Evolutionary conservation across 805 yeast genomes (phyloP), one percentile per base, ranked within the genome.

Genomic region (Wickerhamia fluorescens): DNA sequence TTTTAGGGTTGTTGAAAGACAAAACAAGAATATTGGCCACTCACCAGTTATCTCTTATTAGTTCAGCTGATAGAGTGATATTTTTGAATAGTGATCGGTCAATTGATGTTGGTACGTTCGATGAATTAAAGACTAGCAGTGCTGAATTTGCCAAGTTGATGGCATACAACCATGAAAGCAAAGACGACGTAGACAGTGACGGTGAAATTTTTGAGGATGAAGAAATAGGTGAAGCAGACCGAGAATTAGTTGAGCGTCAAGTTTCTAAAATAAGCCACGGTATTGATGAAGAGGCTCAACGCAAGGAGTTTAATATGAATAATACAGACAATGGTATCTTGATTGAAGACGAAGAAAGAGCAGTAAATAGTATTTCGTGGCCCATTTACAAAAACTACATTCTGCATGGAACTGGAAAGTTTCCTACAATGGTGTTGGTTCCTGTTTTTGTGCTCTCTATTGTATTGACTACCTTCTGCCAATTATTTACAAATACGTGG

Each of bases 11-110:
- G 16, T 48, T 86, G 35, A 55, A 58, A 23, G 52, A 55, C 12
- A 73, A 69, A 43, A 86, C 95, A 0, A 66, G 92, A 42, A 44
- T 86, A 7, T 61, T 85, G 44, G 94, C 94, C 2, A 86, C 95
- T 0, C 95, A 85, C 51, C 94, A 86, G 49, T 59, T 86, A 28
- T 73, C 85, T 5, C 60, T 85, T 35, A 70, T 85, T 36, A 73
- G 72, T 13, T 56, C 67, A 31, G 92, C 94, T 11, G 85, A 79
- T 48, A 64, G 79, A 26, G 58, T 86, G 18, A 64, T 86, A 8
- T 82, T 78, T 36, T 53, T 86, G 40, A 72, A 75, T 42, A 75
- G 80, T 12, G 82, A 79, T 30, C 77, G 85, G 1, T 44, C 69
- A 0, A 56, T 80, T 17, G 73, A 68, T 25, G 52, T 73, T 20